A percentile compares a stretch with the other conserved stretches of the same genome.
Evolutionary conservation across 2,329 filamentous ascomycete species (phyloP).

Genomic region (Rutstroemia sp.): DNA sequence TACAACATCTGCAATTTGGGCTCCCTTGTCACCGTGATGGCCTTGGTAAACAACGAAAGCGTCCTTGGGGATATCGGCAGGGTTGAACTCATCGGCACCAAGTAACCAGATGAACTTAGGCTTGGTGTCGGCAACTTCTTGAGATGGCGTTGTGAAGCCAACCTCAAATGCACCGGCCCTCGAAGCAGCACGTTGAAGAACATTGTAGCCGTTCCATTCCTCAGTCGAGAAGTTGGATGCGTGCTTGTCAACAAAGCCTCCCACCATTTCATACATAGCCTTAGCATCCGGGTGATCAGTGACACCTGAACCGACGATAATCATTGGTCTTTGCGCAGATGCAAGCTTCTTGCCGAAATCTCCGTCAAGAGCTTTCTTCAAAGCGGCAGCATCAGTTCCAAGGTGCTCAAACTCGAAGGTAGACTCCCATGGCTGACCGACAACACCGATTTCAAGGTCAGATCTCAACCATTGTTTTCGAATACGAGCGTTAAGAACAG

Average conservation of each 20-base stretch:
- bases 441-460: slow-evolving; percentile 83
- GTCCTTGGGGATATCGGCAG: slow-evolving; percentile 84
- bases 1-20: slow-evolving; percentile 86
- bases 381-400: slow-evolving; percentile 66
- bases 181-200: slow-evolving; percentile 89
- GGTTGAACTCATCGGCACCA: slow-evolving; percentile 83
- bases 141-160: slow-evolving; percentile 82
- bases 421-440: slow-evolving; percentile 85
- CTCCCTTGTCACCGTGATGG: slow-evolving; percentile 91
- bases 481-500: slow-evolving; percentile 91
- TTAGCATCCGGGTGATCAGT: slow-evolving; percentile 88
- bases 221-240: slow-evolving; percentile 76
- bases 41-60: slow-evolving; percentile 98
- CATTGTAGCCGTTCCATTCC: slow-evolving; percentile 97
- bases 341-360: slow-evolving; percentile 90
- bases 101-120: slow-evolving; percentile 97
- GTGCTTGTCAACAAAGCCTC: slow-evolving; percentile 88
- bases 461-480: slow-evolving; percentile 97
- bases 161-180: slow-evolving; percentile 91
- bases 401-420: slow-evolving; percentile 95
- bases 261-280: slow-evolving; percentile 86
- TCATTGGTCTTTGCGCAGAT: slow-evolving; percentile 87
- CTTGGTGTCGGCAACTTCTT: slow-evolving; percentile 72
- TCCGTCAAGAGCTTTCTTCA: slow-evolving; percentile 81
- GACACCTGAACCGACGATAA: slow-evolving; percentile 86